phyloP scores from a whole-genome alignment of 176 grass and related monocot species.

The Canna indica region DNA sequence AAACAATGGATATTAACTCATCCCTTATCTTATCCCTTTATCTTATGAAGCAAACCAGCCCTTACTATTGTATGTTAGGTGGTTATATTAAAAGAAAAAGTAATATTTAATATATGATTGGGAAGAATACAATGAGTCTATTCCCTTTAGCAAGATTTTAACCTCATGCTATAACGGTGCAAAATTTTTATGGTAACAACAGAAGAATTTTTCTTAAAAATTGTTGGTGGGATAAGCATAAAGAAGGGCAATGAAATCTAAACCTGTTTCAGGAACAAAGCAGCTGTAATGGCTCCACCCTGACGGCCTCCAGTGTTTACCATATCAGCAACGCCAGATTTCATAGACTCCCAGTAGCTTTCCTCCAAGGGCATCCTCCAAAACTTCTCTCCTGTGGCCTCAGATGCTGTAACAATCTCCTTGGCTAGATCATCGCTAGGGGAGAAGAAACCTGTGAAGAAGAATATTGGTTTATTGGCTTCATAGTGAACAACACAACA shows the following conservation, averaged over 20 bases:
- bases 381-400: conserved; percentile 76
- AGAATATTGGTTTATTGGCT: neutral
- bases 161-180: neutral
- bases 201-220: neutral
- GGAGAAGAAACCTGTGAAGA: conserved; percentile 66
- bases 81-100: too few species aligned
- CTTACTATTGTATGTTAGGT: too few species aligned
- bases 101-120: too few species aligned
- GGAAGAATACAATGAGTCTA: neutral
- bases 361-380: conserved; percentile 95
- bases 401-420: conserved; percentile 64
- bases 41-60: too few species aligned
- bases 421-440: conserved; percentile 80
- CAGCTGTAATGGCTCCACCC: conserved; percentile 76
- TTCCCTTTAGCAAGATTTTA: neutral
- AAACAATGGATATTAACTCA: too few species aligned
- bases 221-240: neutral
- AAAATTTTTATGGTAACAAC: neutral
- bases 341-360: conserved; percentile 93
- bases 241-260: neutral
- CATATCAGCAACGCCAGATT: conserved; percentile 93
- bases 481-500: neutral
- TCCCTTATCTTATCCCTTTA: too few species aligned
- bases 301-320: conserved; percentile 80
- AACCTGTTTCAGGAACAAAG: conserved; percentile 95